Percentiles rank a stretch among this genome's conserved stretches.
Evolutionary conservation across 2,329 filamentous ascomycete genomes (phyloP).

Genomic region (Phialophora verrucosa): DNA sequence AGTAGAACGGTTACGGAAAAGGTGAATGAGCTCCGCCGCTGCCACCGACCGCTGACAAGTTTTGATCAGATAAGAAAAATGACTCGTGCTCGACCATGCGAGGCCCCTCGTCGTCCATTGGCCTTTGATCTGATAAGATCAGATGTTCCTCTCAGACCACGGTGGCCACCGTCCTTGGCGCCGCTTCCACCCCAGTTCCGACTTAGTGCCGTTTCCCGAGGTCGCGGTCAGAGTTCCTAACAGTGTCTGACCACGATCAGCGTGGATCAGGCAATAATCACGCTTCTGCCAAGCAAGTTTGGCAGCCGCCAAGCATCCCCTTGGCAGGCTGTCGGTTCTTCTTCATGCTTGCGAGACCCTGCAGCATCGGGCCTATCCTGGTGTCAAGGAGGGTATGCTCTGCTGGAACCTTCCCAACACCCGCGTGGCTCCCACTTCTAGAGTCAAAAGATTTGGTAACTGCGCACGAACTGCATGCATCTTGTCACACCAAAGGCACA

Average conservation of each 20-base stretch:
- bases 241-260: not conserved
- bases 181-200: not conserved
- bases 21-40: not conserved
- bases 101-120: conserved; percentile 11
- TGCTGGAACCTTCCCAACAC: not conserved
- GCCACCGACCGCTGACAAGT: conserved; percentile 11
- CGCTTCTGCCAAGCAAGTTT: conserved; percentile 6
- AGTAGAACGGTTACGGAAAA: not conserved
- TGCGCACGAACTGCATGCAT: not conserved
- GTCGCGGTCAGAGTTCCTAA: not conserved
- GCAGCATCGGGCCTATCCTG: not conserved
- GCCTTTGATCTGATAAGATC: conserved; percentile 25
- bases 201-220: not conserved
- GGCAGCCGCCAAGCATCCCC: conserved; percentile 8
- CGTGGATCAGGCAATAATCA: not conserved
- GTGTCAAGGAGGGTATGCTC: not conserved
- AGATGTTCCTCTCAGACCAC: not conserved
- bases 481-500: not conserved
- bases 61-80: conserved; percentile 25
- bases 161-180: not conserved
- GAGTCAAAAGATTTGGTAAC: not conserved
- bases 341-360: conserved; percentile 9
- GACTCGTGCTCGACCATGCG: not conserved
- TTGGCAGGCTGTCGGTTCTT: not conserved
- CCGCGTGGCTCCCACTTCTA: not conserved